A percentile compares a stretch with the other conserved stretches of the same genome.
Conservation (phyloP, 129 eudicot genomes). For the Oenanthe sinensis region DNA sequence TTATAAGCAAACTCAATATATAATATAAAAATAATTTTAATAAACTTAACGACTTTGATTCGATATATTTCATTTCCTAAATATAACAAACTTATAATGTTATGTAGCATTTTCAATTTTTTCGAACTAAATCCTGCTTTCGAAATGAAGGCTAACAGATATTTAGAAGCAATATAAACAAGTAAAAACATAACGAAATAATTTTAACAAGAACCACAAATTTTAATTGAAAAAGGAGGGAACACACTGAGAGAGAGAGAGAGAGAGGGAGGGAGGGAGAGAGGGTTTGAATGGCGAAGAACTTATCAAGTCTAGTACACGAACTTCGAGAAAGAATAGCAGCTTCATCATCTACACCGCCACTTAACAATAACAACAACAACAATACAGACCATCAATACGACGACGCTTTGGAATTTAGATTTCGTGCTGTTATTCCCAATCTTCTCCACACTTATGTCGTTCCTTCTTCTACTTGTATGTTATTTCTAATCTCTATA, state of each 20-base stretch:
- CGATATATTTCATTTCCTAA: too few species aligned
- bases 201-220: background rate
- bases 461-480: conserved; percentile 71
- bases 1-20: too few species aligned
- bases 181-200: too few species aligned
- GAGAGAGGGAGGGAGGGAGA: background rate
- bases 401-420: conserved; percentile 48
- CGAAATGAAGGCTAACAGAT: too few species aligned
- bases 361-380: conserved; percentile 17
- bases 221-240: conserved; percentile 19
- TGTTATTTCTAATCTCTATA: background rate
- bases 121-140: too few species aligned
- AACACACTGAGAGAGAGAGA: background rate
- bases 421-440: conserved; percentile 87
- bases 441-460: conserved; percentile 75
- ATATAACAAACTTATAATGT: too few species aligned
- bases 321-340: conserved; percentile 95
- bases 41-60: too few species aligned
- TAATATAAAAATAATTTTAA: too few species aligned
- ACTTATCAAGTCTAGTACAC: conserved; percentile 71
- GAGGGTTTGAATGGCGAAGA: conserved; percentile 54
- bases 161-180: too few species aligned
- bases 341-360: conserved; percentile 69
- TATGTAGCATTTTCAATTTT: too few species aligned
- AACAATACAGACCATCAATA: background rate